Percentiles rank a stretch among this genome's conserved stretches.
Conservation (phyloP, 2,329 filamentous ascomycete species). For the Aspergillus vadensis region DNA sequence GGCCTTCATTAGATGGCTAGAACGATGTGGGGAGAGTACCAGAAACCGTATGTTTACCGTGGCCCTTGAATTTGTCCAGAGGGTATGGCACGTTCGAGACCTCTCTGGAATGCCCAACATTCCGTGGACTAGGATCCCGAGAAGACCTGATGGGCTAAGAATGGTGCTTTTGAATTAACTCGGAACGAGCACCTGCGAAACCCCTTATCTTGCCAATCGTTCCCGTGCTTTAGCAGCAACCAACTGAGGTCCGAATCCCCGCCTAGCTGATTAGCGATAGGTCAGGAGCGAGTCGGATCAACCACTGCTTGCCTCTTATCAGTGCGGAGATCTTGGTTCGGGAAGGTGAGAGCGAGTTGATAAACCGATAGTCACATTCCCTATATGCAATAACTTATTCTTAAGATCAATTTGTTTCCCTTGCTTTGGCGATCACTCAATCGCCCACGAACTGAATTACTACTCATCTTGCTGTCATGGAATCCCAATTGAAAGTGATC, state of each 20-base stretch:
- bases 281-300: neutral
- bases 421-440: neutral
- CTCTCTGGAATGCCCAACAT: constrained; percentile 5
- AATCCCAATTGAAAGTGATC: neutral
- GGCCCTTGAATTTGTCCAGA: constrained; percentile 6
- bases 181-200: neutral
- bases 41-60: constrained; percentile 12
- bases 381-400: too few relatives aligned
- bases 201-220: neutral
- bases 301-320: neutral
- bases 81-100: constrained; percentile 3
- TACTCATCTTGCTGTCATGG: neutral
- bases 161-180: constrained; percentile 11
- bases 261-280: neutral
- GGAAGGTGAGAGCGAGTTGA: neutral
- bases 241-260: neutral
- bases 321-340: neutral
- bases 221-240: neutral
- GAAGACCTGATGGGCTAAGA: constrained; percentile 3
- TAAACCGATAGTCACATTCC: neutral
- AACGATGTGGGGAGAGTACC: neutral
- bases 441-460: neutral
- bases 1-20: constrained; percentile 5
- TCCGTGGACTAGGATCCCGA: neutral
- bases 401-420: neutral